These are phyloP conservation scores for Collybia mongolica DNA, from an alignment of 768 basidiomycete species.

Conservation along the genomic window DNA sequence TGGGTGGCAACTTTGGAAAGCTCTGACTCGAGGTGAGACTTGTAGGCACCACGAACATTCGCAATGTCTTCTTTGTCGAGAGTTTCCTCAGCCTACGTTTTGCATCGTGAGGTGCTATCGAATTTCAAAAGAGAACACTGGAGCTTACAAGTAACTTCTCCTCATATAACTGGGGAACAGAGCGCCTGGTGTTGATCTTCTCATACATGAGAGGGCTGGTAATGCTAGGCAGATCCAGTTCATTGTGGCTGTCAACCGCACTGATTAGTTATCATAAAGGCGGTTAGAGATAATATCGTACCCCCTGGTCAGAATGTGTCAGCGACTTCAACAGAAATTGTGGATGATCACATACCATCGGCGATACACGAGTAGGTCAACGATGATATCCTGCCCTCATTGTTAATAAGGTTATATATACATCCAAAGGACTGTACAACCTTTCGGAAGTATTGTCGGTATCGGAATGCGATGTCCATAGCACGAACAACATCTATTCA, in stretches of 20 bases:
- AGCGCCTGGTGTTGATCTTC: conserved; percentile 73
- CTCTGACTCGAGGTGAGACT: conserved; percentile 59
- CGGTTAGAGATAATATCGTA: conserved; percentile 17
- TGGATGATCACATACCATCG: conserved; percentile 51
- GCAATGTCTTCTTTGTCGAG: conserved; percentile 50
- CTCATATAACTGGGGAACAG: conserved; percentile 82
- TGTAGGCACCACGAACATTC: conserved; percentile 55
- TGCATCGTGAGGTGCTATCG: background rate
- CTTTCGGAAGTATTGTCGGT: conserved; percentile 84
- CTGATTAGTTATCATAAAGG: background rate
- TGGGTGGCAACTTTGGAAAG: conserved; percentile 51
- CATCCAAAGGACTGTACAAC: conserved; percentile 20
- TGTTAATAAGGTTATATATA: too few species aligned
- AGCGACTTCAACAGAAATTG: background rate
- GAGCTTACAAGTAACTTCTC: conserved; percentile 65
- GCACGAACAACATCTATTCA: conserved; percentile 75
- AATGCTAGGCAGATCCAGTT: conserved; percentile 82
- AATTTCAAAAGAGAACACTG: background rate
- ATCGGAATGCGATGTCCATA: conserved; percentile 85
- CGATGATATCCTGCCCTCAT: conserved; percentile 66
- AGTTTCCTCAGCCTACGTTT: conserved; percentile 48
- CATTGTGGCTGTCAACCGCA: conserved; percentile 65
- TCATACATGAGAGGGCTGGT: conserved; percentile 93
- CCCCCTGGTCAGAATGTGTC: conserved; percentile 30
- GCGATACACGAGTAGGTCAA: conserved; percentile 88